Base-by-base conservation (phyloP, 495 filamentous ascomycete species). In the Penicillium bovifimosum region DNA sequence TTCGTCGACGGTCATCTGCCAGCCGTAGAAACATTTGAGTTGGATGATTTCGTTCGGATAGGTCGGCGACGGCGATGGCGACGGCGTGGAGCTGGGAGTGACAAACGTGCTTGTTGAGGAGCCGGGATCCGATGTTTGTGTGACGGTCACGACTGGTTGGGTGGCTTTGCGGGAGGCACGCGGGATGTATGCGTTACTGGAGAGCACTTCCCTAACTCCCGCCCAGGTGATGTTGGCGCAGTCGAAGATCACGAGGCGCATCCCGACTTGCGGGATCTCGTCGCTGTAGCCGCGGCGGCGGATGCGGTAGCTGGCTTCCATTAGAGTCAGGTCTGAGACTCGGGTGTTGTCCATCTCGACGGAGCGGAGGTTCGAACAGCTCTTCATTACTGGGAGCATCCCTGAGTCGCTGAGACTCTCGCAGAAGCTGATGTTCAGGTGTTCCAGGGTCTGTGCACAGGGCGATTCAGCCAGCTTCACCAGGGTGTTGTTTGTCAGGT, bases 271-370 rank as follows among this genome's bases (percentile, higher is more conserved):
- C 42, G 83, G 86, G 2, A 77, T 53, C 13, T 73, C 65, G 8
- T 73, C 70, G 36, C 63, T 64, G 47, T 82, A 79, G 11, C 80
- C 77, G 24, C 92, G 86, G 44, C 78, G 71, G 28, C 86, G 80
- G 8, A 96, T 76, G 62, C 85, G 85, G 26, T 77, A 75, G 20
- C 91, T 88, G 1, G 91, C 92, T 73, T 96, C 93, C 55, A 84
- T 81, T 11, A 98, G 81, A n/a, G 86, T 82, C 6, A 95, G 77
- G 57, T 98, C 90, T 35, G 87, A 89, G 49, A 96, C 79, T 41
- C 88, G 84, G 2, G 93, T 98, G 66, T 97, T 97, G 68, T 98
- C 93, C 83, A 96, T 88, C 39, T 90, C 88, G 10, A 95, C 76
- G 41, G 75, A 87, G 35, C 72, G 70, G 11, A 97, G 77, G 14